These are phyloP conservation scores for Apiosordaria backusii DNA, from an alignment of 495 filamentous ascomycete species.

Conservation along the genomic window DNA sequence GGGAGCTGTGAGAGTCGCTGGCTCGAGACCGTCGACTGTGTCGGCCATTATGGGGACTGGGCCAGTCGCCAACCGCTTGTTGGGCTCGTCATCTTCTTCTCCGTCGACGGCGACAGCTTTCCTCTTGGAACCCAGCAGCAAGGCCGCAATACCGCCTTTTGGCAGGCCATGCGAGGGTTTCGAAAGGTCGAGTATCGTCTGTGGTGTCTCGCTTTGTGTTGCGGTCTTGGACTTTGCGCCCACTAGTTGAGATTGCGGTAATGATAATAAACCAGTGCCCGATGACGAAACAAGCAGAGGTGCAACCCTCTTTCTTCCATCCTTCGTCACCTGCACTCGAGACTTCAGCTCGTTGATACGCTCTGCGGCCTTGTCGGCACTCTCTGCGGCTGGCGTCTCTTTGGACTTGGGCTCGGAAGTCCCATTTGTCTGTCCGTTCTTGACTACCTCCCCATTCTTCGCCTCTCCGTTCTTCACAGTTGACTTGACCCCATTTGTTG, in stretches of 20 bases:
- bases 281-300: conserved; percentile 86
- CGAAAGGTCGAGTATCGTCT: conserved; percentile 83
- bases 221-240: conserved; percentile 60
- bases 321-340: conserved; percentile 90
- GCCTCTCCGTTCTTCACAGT: conserved; percentile 31
- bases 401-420: conserved; percentile 29
- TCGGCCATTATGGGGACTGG: conserved; percentile 72
- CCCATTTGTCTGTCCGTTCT: conserved; percentile 37
- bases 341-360: conserved; percentile 80
- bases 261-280: conserved; percentile 74
- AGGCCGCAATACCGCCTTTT: conserved; percentile 76
- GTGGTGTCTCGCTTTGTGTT: conserved; percentile 68
- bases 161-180: conserved; percentile 94
- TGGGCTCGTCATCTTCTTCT: conserved; percentile 56
- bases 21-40: conserved; percentile 70
- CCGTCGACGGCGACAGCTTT: conserved; percentile 68
- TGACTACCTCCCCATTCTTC: conserved; percentile 31
- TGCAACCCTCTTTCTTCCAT: conserved; percentile 93
- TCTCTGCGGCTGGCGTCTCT: conserved; percentile 42
- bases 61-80: conserved; percentile 64
- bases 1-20: conserved; percentile 53
- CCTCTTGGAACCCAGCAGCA: conserved; percentile 91
- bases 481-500: conserved; percentile 44
- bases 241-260: conserved; percentile 81
- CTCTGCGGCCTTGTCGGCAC: conserved; percentile 52